Evolutionary conservation across 164 flowering plant genomes (phyloP).

Genomic region (Chloranthus sessilifolius): DNA sequence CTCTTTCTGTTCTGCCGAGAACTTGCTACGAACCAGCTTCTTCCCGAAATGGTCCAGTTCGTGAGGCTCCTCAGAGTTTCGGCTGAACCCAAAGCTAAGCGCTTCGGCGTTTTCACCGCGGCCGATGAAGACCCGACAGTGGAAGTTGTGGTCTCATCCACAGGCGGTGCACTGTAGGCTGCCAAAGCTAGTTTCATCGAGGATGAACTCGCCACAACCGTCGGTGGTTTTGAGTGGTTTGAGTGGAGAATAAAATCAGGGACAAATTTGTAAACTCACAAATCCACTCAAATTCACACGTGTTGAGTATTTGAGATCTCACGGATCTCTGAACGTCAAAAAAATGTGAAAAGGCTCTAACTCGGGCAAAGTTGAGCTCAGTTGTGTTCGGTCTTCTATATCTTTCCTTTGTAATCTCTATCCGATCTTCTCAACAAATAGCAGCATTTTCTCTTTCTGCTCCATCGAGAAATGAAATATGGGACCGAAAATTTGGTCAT

Average conservation of each 20-base stretch:
- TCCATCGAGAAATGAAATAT: slow-evolving; percentile 12
- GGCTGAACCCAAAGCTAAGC: too few species aligned
- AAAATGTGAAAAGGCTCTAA: too few species aligned
- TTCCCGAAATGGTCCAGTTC: background rate
- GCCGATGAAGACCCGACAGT: background rate
- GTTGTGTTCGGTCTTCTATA: background rate
- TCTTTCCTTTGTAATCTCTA: slow-evolving; percentile 9
- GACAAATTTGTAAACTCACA: too few species aligned
- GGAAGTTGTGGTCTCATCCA: slow-evolving; percentile 1
- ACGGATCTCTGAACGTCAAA: too few species aligned
- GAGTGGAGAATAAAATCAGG: too few species aligned
- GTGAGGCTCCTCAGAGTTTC: background rate
- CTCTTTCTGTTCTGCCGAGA: slow-evolving; percentile 12
- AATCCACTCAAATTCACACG: too few species aligned
- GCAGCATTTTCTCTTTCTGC: slow-evolving; percentile 11
- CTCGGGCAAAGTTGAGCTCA: too few species aligned
- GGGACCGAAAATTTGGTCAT: too few species aligned
- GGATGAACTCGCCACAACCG: slow-evolving; percentile 5
- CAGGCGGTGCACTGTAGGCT: too few species aligned
- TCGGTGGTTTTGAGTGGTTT: too few species aligned
- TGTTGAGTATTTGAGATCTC: too few species aligned
- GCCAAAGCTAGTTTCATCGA: background rate
- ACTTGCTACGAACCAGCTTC: slow-evolving; percentile 8
- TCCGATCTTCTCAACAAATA: slow-evolving; percentile 13
- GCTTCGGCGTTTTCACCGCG: too few species aligned